These are phyloP conservation scores for Pinus albicaulis DNA, from an alignment of 75 land plant species.

Conservation along the genomic window DNA sequence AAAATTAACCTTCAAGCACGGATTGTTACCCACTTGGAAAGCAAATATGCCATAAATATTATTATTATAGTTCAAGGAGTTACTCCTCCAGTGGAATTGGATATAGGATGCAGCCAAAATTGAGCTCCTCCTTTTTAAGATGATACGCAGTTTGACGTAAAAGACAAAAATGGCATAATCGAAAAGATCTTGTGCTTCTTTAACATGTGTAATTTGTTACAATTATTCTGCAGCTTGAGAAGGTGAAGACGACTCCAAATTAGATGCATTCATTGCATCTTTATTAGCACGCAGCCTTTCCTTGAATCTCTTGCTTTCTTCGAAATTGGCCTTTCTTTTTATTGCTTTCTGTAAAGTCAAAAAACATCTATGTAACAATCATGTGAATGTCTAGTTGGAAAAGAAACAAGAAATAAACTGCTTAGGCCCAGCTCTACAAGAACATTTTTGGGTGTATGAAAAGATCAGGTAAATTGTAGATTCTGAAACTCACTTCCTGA, in stretches of 20 bases:
- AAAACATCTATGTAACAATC: not conserved
- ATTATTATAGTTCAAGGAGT: not conserved
- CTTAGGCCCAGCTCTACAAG: not conserved
- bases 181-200: not conserved
- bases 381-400: not conserved
- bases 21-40: not conserved
- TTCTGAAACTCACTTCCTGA: conserved; percentile 54
- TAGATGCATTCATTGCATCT: conserved; percentile 31
- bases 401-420: not conserved
- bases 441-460: not conserved
- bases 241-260: conserved; percentile 7
- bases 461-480: not conserved
- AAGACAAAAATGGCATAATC: not conserved
- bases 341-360: conserved; percentile 15
- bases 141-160: not conserved
- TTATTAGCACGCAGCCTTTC: conserved; percentile 60
- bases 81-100: not conserved
- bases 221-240: conserved; percentile 9
- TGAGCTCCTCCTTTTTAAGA: not conserved
- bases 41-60: not conserved
- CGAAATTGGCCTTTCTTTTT: conserved; percentile 81
- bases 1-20: too few species aligned
- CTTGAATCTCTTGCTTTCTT: conserved; percentile 69
- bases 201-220: not conserved
- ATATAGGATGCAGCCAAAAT: not conserved